Evolutionary conservation across 495 filamentous ascomycete species (phyloP).

Genomic region (Sporormia fimetaria): DNA sequence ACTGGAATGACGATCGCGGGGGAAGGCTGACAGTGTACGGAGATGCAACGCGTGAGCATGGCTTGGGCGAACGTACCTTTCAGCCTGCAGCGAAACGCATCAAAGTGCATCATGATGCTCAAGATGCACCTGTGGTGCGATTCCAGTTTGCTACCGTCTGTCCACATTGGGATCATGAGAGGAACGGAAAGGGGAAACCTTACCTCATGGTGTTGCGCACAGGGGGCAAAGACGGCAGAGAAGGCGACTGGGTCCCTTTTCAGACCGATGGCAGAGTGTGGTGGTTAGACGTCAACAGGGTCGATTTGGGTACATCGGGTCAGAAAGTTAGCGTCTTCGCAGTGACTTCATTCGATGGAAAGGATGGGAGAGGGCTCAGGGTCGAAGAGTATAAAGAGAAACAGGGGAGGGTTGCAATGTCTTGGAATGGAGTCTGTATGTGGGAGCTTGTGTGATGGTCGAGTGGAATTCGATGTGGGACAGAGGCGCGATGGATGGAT

Average conservation of each 20-base stretch:
- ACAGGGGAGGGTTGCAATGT: conserved; percentile 50
- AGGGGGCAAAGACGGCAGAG: conserved; percentile 52
- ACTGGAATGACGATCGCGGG: conserved; percentile 47
- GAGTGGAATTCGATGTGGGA: conserved; percentile 1
- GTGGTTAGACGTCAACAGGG: conserved; percentile 59
- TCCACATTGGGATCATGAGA: conserved; percentile 62
- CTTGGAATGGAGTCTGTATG: conserved; percentile 48
- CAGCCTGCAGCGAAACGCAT: conserved; percentile 48
- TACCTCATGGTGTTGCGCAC: conserved; percentile 56
- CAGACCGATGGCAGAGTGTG: conserved; percentile 56
- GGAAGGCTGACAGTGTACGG: conserved; percentile 41
- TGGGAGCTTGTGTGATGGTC: conserved; percentile 57
- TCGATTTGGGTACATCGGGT: conserved; percentile 56
- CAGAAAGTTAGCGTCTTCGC: conserved; percentile 52
- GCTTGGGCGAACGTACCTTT: conserved; percentile 51
- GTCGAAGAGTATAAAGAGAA: conserved; percentile 50
- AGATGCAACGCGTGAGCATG: conserved; percentile 45
- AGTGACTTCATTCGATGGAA: conserved; percentile 51
- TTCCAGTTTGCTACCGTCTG: conserved; percentile 71
- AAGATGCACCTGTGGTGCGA: conserved; percentile 41
- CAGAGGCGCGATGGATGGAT: conserved; percentile 10
- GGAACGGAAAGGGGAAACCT: conserved; percentile 49
- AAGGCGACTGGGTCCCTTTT: conserved; percentile 55
- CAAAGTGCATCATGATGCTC: conserved; percentile 38
- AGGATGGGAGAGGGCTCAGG: conserved; percentile 56